Percentiles rank a stretch among this genome's conserved stretches.
Evolutionary conservation across 495 filamentous ascomycete species (phyloP).

Genomic region (Lasiosphaeria miniovina): DNA sequence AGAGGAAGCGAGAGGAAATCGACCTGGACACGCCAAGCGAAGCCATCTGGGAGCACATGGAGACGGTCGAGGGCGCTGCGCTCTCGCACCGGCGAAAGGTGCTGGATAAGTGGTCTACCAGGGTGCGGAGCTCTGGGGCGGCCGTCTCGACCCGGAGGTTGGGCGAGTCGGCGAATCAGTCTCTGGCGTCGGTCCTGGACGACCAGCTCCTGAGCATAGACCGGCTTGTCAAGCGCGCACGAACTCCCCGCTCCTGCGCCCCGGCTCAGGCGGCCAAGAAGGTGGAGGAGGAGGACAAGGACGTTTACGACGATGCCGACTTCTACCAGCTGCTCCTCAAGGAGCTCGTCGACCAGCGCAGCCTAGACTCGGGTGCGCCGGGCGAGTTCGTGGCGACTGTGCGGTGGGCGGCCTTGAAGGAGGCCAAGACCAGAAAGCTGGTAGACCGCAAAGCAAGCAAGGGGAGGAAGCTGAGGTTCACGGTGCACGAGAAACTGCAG

Average conservation of each 20-base stretch:
- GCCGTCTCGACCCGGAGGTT: constrained; percentile 48
- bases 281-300: constrained; percentile 46
- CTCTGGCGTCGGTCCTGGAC: constrained; percentile 68
- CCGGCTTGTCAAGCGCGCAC: constrained; percentile 64
- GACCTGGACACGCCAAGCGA: constrained; percentile 51
- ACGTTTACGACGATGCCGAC: constrained; percentile 85
- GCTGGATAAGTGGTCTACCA: constrained; percentile 67
- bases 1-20: constrained; percentile 55
- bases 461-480: constrained; percentile 87
- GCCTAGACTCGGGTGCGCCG: constrained; percentile 52
- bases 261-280: constrained; percentile 59
- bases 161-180: constrained; percentile 52
- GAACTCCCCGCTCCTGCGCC: constrained; percentile 67
- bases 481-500: constrained; percentile 92
- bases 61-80: constrained; percentile 55
- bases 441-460: constrained; percentile 95
- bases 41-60: constrained; percentile 73
- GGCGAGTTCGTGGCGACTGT: constrained; percentile 45
- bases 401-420: constrained; percentile 65
- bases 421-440: constrained; percentile 74
- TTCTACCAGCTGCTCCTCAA: constrained; percentile 92
- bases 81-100: constrained; percentile 49
- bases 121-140: constrained; percentile 43
- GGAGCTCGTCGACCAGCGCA: constrained; percentile 84
- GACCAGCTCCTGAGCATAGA: constrained; percentile 68